phyloP scores from a whole-genome alignment of 352 stramenopile genomes.

The Poterioochromonas sp. region DNA sequence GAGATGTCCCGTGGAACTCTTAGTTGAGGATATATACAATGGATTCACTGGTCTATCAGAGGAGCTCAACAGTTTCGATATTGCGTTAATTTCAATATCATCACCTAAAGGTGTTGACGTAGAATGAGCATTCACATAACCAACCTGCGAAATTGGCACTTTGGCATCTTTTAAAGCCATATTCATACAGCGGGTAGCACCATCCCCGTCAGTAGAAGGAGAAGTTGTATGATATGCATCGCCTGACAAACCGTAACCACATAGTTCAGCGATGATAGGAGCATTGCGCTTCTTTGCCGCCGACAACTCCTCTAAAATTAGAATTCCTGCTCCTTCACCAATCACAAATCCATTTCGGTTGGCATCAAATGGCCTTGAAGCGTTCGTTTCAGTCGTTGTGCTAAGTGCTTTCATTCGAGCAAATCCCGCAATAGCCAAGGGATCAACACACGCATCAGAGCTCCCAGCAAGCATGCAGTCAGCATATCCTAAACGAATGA shows the following conservation, averaged over 20 bases:
- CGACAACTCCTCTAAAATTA: conserved; percentile 76
- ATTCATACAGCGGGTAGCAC: conserved; percentile 72
- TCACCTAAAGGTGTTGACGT: conserved; percentile 95
- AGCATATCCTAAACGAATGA: conserved; percentile 63
- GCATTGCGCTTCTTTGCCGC: conserved; percentile 79
- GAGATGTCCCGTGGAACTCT: conserved; percentile 85
- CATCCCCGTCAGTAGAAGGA: conserved; percentile 55
- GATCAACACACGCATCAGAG: conserved; percentile 84
- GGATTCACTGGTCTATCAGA: conserved; percentile 18
- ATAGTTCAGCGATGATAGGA: conserved; percentile 80
- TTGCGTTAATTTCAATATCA: conserved; percentile 77
- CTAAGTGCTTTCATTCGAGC: conserved; percentile 82
- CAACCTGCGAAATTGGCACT: conserved; percentile 61
- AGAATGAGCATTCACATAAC: conserved; percentile 94
- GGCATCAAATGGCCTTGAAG: conserved; percentile 85
- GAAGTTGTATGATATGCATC: conserved; percentile 86
- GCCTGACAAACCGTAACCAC: conserved; percentile 83
- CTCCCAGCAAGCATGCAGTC: conserved; percentile 91
- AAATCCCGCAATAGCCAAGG: conserved; percentile 85
- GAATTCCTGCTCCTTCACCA: conserved; percentile 71
- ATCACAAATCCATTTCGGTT: conserved; percentile 93
- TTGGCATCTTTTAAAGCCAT: conserved; percentile 68
- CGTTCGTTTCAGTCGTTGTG: conserved; percentile 46
- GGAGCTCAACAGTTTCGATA: conserved; percentile 57
- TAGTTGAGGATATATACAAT: conserved; percentile 58